Evolutionary conservation across 495 filamentous ascomycete genomes (phyloP), one percentile per base, ranked within the genome.

Genomic region (Penicillium roqueforti): DNA sequence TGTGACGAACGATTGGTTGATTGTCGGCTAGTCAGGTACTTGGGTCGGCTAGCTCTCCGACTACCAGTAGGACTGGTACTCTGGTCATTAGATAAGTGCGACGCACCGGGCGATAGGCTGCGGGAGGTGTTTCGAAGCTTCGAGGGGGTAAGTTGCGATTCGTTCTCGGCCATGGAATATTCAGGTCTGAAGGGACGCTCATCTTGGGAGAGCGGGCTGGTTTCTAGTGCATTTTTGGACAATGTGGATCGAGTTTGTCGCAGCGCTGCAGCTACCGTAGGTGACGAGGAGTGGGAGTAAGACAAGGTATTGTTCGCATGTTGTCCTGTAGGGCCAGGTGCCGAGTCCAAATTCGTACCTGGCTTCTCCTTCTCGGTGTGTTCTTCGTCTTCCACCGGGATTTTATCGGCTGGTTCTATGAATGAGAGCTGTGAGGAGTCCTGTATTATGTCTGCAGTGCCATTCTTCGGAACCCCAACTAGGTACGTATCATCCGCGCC

Each of bases 1-100:
- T 82, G 77, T 4, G 89, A 92, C 20, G 89, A 89, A 26, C 86
- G 83, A 68, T 91, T 82, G 57, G 87, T 86, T n/a, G 80, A 80
- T 60, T 88, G 81, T 22, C 91, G 83, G 63, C 82, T 88, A 34
- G 77, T 82, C 29, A 93, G 68, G 65, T 83, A 92, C 59, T 84
- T 88, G 1, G 88, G 90, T 22, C 88, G 76, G 60, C 45, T 80
- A 57, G 55, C 70, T 63, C 53, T 75, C 55, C 58, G 74, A 56
- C 61, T 75, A 61, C 54, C 71, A 9, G 55, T 53, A 13, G 58
- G 55, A 60, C 57, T 66, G 11, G 51, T 58, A n/a, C 55, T 58
- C 23, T 69, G 69, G 20, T 73, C 67, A 41, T 63, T 55, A 49
- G 73, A 68, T 53, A 61, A 57, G 51, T 48, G 72, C 34, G 56